Percentiles rank a stretch among this genome's conserved stretches.
phyloP scores from a whole-genome alignment of 2,329 filamentous ascomycete species.

The Aureobasidium melanogenum region DNA sequence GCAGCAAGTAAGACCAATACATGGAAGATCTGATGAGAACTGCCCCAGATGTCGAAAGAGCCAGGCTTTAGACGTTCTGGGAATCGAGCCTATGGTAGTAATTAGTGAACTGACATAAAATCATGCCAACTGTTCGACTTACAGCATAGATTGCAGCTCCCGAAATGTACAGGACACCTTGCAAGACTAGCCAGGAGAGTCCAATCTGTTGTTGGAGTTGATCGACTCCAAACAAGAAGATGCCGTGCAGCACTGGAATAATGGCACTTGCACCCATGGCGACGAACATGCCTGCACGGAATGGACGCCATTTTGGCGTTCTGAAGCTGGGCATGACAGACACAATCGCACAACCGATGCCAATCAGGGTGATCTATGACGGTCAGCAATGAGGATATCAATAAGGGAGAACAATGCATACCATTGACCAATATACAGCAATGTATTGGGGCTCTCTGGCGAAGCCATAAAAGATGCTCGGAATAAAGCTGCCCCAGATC shows the following conservation, averaged over 20 bases:
- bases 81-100: constrained; percentile 50
- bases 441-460: constrained; percentile 60
- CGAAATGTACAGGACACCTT: constrained; percentile 75
- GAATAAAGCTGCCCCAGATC: constrained; percentile 86
- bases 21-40: constrained; percentile 95
- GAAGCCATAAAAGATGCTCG: constrained; percentile 80
- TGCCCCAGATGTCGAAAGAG: constrained; percentile 81
- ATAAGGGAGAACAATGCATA: too few relatives aligned
- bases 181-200: constrained; percentile 67
- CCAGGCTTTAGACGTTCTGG: constrained; percentile 75
- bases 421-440: constrained; percentile 53
- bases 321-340: constrained; percentile 77
- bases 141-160: constrained; percentile 83
- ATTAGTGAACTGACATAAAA: neutral
- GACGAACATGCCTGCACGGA: constrained; percentile 84
- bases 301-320: constrained; percentile 72
- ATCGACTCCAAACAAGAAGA: constrained; percentile 56
- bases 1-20: constrained; percentile 78
- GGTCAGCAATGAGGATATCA: neutral
- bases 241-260: constrained; percentile 71
- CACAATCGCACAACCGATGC: constrained; percentile 64
- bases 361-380: constrained; percentile 65
- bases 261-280: constrained; percentile 76
- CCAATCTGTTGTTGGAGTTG: constrained; percentile 66
- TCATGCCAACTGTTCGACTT: constrained; percentile 8